Conservation (phyloP, 106 monocot genomes). For the Acorus gramineus region DNA sequence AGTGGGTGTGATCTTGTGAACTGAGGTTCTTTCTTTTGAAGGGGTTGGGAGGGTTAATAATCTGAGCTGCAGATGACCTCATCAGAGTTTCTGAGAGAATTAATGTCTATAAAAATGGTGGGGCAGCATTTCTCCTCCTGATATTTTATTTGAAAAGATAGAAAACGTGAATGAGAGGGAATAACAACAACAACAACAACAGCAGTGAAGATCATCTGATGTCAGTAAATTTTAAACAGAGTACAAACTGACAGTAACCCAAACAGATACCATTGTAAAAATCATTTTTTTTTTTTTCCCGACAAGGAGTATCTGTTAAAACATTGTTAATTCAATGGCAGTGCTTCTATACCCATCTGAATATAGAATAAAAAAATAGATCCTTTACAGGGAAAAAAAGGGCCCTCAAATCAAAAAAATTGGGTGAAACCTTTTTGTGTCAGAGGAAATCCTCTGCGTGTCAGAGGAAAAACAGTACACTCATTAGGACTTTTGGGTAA, state of each 20-base stretch:
- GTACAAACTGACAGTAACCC: no score
- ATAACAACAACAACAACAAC: background rate
- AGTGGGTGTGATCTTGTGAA: slow-evolving; percentile 27
- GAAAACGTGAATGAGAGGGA: background rate
- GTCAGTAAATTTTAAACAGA: no score
- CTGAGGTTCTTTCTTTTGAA: slow-evolving; percentile 23
- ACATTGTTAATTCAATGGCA: no score
- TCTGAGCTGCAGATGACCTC: slow-evolving; percentile 8
- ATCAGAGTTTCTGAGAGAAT: slow-evolving; percentile 9
- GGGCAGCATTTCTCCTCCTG: slow-evolving; percentile 4
- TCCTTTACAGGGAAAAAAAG: background rate
- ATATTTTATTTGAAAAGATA: slow-evolving; percentile 9
- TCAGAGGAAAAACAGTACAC: background rate
- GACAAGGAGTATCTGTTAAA: no score
- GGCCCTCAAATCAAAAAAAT: background rate
- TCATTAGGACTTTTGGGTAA: background rate
- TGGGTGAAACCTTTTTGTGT: background rate
- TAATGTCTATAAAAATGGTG: slow-evolving; percentile 29
- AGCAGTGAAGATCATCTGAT: background rate
- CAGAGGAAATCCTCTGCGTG: background rate
- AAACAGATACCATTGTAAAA: no score
- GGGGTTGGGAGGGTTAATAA: slow-evolving; percentile 3
- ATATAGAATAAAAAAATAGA: background rate
- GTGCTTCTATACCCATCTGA: background rate
- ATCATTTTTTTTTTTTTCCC: no score